These are phyloP conservation scores for Epichloe bromicola DNA, from an alignment of 2,329 filamentous ascomycete species.

Conservation along the genomic window DNA sequence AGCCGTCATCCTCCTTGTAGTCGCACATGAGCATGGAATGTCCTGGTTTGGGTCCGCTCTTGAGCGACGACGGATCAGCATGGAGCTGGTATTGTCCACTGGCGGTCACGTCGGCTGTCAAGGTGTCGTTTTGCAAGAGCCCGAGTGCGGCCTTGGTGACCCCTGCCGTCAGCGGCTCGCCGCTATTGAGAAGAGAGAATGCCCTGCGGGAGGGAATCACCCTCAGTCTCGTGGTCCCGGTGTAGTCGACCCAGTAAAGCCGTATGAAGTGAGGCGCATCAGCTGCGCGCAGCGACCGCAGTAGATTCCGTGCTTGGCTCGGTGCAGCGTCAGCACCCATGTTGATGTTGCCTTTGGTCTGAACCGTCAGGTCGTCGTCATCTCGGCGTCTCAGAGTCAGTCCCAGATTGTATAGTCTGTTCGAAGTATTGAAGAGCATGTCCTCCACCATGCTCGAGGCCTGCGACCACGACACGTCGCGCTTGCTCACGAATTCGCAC, in stretches of 20 bases:
- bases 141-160: conserved; percentile 53
- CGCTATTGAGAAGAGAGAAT: conserved; percentile 29
- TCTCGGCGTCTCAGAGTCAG: not conserved
- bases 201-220: conserved; percentile 53
- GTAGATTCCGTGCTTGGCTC: not conserved
- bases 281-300: not conserved
- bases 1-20: conserved; percentile 46
- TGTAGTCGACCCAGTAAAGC: conserved; percentile 68
- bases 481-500: conserved; percentile 50
- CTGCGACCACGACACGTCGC: conserved; percentile 46
- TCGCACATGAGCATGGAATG: conserved; percentile 56
- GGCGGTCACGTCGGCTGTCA: conserved; percentile 39
- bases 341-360: not conserved
- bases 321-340: not conserved
- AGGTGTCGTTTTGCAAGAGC: conserved; percentile 52
- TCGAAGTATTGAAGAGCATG: conserved; percentile 66
- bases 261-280: conserved; percentile 40
- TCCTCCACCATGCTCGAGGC: conserved; percentile 52
- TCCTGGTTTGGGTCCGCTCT: conserved; percentile 41
- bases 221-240: conserved; percentile 52
- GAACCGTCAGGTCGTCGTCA: not conserved
- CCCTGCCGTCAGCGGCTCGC: conserved; percentile 36
- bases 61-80: conserved; percentile 52
- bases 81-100: conserved; percentile 54
- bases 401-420: conserved; percentile 54